Conservation (phyloP, 495 filamentous ascomycete genomes). For the Xylaria cubensis region DNA sequence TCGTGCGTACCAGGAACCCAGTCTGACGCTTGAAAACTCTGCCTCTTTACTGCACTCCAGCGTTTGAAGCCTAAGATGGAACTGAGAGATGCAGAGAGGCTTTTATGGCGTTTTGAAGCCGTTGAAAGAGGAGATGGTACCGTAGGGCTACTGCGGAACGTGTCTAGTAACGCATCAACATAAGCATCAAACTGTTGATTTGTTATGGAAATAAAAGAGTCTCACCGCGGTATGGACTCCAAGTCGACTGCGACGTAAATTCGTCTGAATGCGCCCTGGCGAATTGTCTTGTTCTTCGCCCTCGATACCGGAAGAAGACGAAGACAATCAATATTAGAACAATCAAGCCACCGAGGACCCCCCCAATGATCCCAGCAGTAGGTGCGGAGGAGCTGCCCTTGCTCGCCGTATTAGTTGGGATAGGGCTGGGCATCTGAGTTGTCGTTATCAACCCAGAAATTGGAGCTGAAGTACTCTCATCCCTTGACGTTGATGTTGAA, state of each 20-base stretch:
- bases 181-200: too few relatives aligned
- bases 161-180: not conserved
- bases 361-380: constrained; percentile 25
- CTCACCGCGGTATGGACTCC: constrained; percentile 20
- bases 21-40: not conserved
- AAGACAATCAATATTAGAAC: constrained; percentile 19
- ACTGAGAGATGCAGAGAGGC: not conserved
- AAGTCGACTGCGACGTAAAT: not conserved
- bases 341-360: constrained; percentile 23
- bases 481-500: not conserved
- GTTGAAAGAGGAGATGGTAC: not conserved
- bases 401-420: not conserved
- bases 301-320: constrained; percentile 16
- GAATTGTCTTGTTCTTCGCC: not conserved
- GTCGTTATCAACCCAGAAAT: not conserved
- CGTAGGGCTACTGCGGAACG: not conserved
- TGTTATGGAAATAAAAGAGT: not conserved
- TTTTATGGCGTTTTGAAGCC: not conserved
- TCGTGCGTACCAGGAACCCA: not conserved
- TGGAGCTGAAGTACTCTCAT: not conserved
- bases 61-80: constrained; percentile 19
- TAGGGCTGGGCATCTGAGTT: not conserved
- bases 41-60: not conserved
- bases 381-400: not conserved
- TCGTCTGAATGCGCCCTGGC: not conserved